Evolutionary conservation across 2,329 filamentous ascomycete species (phyloP).

Genomic region (Aspergillus ochraceus): DNA sequence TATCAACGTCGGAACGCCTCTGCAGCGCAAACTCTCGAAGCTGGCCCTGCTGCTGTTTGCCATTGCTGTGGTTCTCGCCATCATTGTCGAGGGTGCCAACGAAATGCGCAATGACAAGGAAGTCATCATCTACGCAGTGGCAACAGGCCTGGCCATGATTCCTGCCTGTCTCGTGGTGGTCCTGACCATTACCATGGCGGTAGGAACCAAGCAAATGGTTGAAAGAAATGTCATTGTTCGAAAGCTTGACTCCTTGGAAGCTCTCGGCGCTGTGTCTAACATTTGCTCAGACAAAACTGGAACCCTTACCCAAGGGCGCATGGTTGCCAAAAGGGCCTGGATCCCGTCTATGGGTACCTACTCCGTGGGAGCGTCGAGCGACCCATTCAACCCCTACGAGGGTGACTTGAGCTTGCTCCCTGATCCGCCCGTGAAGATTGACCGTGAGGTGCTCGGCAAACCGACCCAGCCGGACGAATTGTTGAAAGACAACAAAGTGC

Average conservation of each 20-base stretch:
- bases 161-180: conserved; percentile 65
- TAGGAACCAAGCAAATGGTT: conserved; percentile 60
- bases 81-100: conserved; percentile 69
- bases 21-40: conserved; percentile 68
- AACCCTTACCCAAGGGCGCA: conserved; percentile 63
- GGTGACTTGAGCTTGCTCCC: conserved; percentile 48
- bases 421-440: conserved; percentile 29
- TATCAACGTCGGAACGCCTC: conserved; percentile 67
- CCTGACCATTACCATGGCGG: conserved; percentile 67
- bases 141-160: conserved; percentile 61
- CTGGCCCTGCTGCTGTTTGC: conserved; percentile 67
- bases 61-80: conserved; percentile 66
- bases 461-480: conserved; percentile 34
- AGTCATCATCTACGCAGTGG: conserved; percentile 66
- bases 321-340: conserved; percentile 63
- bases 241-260: conserved; percentile 58
- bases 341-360: conserved; percentile 59
- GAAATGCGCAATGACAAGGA: conserved; percentile 55
- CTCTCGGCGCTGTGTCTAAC: conserved; percentile 62
- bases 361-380: conserved; percentile 55
- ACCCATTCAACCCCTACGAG: conserved; percentile 58
- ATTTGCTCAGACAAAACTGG: conserved; percentile 61
- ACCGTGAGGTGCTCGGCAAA: conserved; percentile 25
- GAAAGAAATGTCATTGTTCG: conserved; percentile 59
- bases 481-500: conserved; percentile 46